A percentile compares a stretch with the other conserved stretches of the same genome.
phyloP scores from a whole-genome alignment of 2,329 filamentous ascomycete genomes.

The Macrophomina tecta region DNA sequence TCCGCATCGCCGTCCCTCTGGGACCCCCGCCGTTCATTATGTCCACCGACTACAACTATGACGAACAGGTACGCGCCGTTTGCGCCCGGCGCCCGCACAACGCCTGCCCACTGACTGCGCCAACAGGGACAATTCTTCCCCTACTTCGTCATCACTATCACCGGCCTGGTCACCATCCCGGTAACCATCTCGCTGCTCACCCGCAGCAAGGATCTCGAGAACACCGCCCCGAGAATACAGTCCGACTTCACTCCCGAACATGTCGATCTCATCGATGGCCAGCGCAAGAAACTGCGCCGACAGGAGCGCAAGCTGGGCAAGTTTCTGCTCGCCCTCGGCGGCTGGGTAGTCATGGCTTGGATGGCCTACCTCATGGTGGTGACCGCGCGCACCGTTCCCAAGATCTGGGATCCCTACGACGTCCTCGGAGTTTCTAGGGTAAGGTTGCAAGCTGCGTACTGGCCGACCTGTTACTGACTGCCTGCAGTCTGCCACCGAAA shows the following conservation, averaged over 20 bases:
- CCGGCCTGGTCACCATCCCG: slow-evolving; percentile 84
- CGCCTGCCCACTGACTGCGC: slow-evolving; percentile 30
- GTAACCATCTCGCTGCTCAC: slow-evolving; percentile 88
- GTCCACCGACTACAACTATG: slow-evolving; percentile 97
- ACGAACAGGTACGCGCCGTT: slow-evolving; percentile 76
- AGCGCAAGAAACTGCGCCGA: slow-evolving; percentile 86
- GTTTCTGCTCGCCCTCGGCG: slow-evolving; percentile 73
- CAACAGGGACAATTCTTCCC: slow-evolving; percentile 92
- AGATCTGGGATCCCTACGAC: slow-evolving; percentile 97
- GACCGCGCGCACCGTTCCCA: slow-evolving; percentile 72
- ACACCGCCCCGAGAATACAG: slow-evolving; percentile 80
- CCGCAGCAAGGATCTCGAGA: slow-evolving; percentile 78
- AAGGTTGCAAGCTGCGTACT: slow-evolving; percentile 39
- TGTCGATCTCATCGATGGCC: slow-evolving; percentile 79
- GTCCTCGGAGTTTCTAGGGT: slow-evolving; percentile 87
- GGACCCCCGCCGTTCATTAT: slow-evolving; percentile 59
- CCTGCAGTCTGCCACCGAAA: slow-evolving; percentile 76
- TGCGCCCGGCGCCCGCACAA: not conserved
- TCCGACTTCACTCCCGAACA: slow-evolving; percentile 81
- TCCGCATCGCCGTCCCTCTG: slow-evolving; percentile 22
- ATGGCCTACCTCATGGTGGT: slow-evolving; percentile 91
- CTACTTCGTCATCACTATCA: slow-evolving; percentile 94
- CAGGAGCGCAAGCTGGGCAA: slow-evolving; percentile 89
- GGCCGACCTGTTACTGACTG: slow-evolving; percentile 33
- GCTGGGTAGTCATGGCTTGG: slow-evolving; percentile 83